phyloP scores from a whole-genome alignment of 108 stramenopile species.

The Cyclotella baltica region DNA sequence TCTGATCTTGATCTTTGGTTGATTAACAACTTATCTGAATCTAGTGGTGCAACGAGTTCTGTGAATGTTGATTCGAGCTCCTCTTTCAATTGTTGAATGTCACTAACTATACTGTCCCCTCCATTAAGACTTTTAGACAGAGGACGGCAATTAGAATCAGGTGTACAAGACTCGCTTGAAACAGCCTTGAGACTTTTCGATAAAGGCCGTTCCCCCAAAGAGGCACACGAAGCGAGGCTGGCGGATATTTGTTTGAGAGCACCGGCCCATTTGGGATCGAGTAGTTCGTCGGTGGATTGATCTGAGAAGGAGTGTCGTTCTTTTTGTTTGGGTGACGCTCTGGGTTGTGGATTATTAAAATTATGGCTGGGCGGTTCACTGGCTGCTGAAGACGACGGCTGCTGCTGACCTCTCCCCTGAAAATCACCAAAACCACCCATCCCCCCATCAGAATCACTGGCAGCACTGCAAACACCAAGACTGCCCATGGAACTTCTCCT shows the following conservation, averaged over 20 bases:
- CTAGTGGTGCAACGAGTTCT: too few relatives aligned
- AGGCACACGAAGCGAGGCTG: background rate
- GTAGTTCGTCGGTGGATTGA: background rate
- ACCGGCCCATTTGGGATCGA: slow-evolving; percentile 15
- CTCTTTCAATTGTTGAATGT: too few relatives aligned
- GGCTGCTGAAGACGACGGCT: too few relatives aligned
- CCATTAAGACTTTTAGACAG: background rate
- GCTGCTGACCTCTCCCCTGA: too few relatives aligned
- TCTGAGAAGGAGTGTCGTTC: background rate
- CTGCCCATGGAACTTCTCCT: too few relatives aligned
- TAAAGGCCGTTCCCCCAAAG: background rate
- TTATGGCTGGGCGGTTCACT: background rate
- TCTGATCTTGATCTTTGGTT: background rate
- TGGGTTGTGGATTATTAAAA: background rate
- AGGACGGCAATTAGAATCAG: background rate
- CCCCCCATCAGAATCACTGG: too few relatives aligned
- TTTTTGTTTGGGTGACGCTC: background rate
- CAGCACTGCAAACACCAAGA: too few relatives aligned
- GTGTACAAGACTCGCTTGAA: background rate
- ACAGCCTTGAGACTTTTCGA: too few relatives aligned
- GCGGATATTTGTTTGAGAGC: slow-evolving; percentile 3
- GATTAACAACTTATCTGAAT: background rate
- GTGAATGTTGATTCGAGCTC: too few relatives aligned
- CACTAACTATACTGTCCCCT: too few relatives aligned
- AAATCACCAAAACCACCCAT: too few relatives aligned